phyloP scores from a whole-genome alignment of 768 basidiomycete species.

The Leccinum barrowsii region DNA sequence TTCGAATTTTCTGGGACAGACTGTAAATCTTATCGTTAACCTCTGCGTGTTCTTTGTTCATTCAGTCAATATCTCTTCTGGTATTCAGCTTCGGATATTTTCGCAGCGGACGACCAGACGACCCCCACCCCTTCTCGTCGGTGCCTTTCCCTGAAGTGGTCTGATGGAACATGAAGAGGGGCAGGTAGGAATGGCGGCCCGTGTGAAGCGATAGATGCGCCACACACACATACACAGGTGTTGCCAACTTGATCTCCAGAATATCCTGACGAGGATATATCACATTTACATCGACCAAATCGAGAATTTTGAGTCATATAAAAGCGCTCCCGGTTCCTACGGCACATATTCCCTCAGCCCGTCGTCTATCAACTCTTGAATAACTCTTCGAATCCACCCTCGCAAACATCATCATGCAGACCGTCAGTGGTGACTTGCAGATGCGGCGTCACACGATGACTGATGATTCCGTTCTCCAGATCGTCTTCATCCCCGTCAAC shows the following conservation, averaged over 20 bases:
- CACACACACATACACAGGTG: not conserved
- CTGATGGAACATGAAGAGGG: not conserved
- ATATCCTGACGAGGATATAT: not conserved
- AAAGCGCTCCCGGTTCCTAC: not conserved
- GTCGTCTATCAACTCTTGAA: not conserved
- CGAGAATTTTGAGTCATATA: conserved; percentile 3
- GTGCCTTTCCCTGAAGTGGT: not conserved
- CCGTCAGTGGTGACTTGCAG: conserved; percentile 4
- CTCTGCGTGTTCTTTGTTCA: no score
- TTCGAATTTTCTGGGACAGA: not conserved
- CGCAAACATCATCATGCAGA: conserved; percentile 15
- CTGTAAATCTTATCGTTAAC: not conserved
- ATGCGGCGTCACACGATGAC: not conserved
- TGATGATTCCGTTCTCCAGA: not conserved
- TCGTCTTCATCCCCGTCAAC: conserved; percentile 7
- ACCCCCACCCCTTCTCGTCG: not conserved
- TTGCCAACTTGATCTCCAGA: not conserved
- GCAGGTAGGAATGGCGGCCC: not conserved
- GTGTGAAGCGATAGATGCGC: not conserved
- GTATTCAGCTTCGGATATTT: not conserved
- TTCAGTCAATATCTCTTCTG: no score
- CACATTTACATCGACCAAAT: not conserved
- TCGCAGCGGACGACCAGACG: not conserved
- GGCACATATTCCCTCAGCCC: not conserved
- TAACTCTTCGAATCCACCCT: not conserved